Conservation (phyloP, 106 monocot genomes). For the Chionographis japonica region DNA sequence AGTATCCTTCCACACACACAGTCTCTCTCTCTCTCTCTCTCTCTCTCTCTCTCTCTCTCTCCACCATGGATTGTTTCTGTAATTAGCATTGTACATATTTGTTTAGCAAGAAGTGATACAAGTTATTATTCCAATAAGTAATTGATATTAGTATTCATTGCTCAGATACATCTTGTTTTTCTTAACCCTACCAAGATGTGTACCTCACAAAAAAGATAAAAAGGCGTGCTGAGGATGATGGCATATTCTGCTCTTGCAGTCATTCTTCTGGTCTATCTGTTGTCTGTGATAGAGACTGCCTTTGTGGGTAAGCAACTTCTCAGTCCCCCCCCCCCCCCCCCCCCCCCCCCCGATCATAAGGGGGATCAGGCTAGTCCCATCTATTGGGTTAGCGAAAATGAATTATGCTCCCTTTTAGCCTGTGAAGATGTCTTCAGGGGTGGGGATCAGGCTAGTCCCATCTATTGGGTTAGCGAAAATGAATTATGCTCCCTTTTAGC, state of each 20-base stretch:
- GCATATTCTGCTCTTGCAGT: conserved; percentile 87
- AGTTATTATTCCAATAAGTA: too few species aligned
- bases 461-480: not conserved
- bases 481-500: too few species aligned
- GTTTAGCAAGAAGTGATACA: too few species aligned
- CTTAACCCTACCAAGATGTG: conserved; percentile 52
- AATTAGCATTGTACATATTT: too few species aligned
- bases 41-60: too few species aligned
- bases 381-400: not conserved
- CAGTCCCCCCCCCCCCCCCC: not conserved
- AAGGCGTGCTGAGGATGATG: conserved; percentile 80
- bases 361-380: not conserved
- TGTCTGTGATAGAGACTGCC: conserved; percentile 75
- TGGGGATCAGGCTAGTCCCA: not conserved
- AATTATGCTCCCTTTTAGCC: too few species aligned
- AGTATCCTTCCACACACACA: conserved; percentile 21
- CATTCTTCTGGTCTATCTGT: conserved; percentile 24
- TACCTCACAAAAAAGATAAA: conserved; percentile 68
- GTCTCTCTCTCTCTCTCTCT: too few species aligned
- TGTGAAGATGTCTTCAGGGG: too few species aligned
- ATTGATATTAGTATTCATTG: too few species aligned
- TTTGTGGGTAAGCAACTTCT: conserved; percentile 66
- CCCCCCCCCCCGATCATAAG: not conserved
- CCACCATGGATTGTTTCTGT: too few species aligned
- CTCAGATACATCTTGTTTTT: not conserved